Conservation (phyloP, 2,329 filamentous ascomycete genomes). For the Aspergillus viridinutans region DNA sequence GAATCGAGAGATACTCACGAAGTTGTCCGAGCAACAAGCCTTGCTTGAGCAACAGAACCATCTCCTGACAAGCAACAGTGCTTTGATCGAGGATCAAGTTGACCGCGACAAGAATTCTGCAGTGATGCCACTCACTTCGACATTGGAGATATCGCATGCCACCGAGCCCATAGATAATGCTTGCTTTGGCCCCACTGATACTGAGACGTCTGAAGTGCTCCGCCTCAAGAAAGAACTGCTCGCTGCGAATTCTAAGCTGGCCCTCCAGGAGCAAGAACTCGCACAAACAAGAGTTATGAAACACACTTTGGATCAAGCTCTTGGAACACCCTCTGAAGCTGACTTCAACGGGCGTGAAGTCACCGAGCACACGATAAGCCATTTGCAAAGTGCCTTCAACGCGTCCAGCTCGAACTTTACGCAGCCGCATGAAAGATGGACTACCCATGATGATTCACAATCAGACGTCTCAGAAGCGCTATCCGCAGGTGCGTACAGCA, state of each 20-base stretch:
- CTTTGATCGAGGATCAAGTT: constrained; percentile 8
- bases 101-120: constrained; percentile 19
- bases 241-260: constrained; percentile 54
- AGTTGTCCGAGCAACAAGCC: constrained; percentile 67
- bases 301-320: constrained; percentile 57
- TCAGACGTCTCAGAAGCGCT: constrained; percentile 44
- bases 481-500: constrained; percentile 40
- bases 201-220: constrained; percentile 48
- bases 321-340: constrained; percentile 51
- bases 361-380: constrained; percentile 48
- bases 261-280: constrained; percentile 58
- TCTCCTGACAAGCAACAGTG: constrained; percentile 33
- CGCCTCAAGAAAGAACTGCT: constrained; percentile 56
- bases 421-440: constrained; percentile 43
- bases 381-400: constrained; percentile 51
- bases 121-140: constrained; percentile 15
- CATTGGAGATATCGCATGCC: constrained; percentile 10
- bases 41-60: constrained; percentile 58
- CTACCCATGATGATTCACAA: constrained; percentile 39
- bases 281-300: constrained; percentile 58
- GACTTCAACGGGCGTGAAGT: constrained; percentile 49
- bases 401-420: constrained; percentile 43
- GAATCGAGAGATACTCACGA: constrained; percentile 53
- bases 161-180: constrained; percentile 7
- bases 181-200: constrained; percentile 14